Conservation (phyloP, 163 green algal species). For the Scenedesmus sp. region DNA sequence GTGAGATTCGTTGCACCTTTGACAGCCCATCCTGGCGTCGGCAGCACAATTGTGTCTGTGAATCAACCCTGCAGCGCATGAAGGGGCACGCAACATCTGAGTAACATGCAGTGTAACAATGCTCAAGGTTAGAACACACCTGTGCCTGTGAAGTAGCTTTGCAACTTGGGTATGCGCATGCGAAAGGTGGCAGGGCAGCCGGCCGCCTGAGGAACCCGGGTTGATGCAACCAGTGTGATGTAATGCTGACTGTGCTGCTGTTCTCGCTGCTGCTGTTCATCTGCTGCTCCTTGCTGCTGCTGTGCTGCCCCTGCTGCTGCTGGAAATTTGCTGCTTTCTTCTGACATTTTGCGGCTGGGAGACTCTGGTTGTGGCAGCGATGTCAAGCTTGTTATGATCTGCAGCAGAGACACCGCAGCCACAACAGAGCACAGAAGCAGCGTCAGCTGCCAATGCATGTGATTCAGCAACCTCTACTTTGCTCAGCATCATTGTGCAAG, state of each 20-base stretch:
- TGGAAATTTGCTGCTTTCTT: neutral
- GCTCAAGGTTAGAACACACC: conserved; percentile 53
- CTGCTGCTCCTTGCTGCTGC: neutral
- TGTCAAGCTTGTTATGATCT: conserved; percentile 79
- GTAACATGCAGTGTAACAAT: conserved; percentile 24
- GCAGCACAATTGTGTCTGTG: conserved; percentile 80
- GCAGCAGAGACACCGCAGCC: neutral
- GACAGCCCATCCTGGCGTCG: too few relatives aligned
- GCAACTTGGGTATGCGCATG: conserved; percentile 71
- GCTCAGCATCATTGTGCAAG: neutral
- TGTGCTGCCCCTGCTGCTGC: conserved; percentile 20
- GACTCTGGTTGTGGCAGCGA: conserved; percentile 45
- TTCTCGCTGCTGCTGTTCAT: neutral
- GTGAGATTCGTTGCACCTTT: neutral
- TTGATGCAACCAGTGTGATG: conserved; percentile 77
- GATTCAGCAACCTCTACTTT: neutral
- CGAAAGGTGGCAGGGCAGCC: conserved; percentile 60
- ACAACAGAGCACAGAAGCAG: neutral
- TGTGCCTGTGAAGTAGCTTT: conserved; percentile 87
- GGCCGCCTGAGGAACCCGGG: conserved; percentile 65
- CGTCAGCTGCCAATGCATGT: conserved; percentile 57
- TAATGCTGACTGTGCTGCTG: neutral
- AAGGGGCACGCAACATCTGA: conserved; percentile 70
- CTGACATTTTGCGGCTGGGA: neutral
- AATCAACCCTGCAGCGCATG: conserved; percentile 76